Conservation (phyloP, 177 flowering plant species). For the Vitis hybrid region DNA sequence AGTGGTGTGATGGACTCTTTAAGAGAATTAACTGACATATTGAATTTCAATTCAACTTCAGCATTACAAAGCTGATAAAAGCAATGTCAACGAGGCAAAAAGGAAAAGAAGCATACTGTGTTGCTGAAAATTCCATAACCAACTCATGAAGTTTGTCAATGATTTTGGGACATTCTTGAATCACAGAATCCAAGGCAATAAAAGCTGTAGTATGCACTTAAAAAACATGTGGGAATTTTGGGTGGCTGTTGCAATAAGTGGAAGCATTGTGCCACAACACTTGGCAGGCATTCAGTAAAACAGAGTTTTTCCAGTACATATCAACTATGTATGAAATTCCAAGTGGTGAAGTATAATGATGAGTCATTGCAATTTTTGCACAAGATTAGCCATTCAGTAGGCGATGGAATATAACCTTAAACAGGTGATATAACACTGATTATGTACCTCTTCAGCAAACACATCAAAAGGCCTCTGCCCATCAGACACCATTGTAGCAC, state of each 20-base stretch:
- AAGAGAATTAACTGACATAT: neutral
- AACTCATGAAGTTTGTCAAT: no score
- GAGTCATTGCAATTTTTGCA: neutral
- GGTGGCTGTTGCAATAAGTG: no score
- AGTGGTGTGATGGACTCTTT: neutral
- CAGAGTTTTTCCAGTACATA: neutral
- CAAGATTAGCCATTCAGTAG: neutral
- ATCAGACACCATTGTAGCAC: constrained; percentile 85
- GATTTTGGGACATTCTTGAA: no score
- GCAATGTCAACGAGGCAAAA: neutral
- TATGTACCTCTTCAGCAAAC: constrained; percentile 79
- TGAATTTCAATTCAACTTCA: neutral
- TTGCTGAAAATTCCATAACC: neutral
- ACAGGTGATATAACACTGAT: neutral
- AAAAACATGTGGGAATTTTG: no score
- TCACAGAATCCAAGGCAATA: no score
- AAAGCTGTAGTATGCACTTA: no score
- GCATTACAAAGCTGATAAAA: neutral
- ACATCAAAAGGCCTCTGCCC: constrained; percentile 93
- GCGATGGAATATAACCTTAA: neutral
- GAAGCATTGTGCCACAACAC: neutral
- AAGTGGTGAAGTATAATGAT: neutral
- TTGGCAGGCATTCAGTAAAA: neutral
- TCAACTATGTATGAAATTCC: neutral
- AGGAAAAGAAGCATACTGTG: neutral